Base-by-base conservation (phyloP, 148 eudicot genomes). In the Amaranthus hypochondriacus region DNA sequence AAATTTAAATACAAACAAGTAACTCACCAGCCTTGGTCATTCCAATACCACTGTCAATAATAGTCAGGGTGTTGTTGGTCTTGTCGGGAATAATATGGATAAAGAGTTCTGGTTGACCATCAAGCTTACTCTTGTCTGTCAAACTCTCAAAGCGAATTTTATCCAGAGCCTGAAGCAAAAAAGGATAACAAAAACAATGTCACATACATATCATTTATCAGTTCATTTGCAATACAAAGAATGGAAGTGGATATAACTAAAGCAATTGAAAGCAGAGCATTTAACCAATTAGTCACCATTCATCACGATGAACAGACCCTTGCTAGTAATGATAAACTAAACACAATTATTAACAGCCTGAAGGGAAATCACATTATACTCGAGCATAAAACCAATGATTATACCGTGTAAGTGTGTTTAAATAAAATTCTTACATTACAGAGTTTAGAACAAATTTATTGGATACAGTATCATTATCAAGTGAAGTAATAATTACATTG, bases 41-140 rank as follows among this genome's bases (percentile, higher is more conserved):
- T 48, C 96, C 96, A 53, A 90, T 76, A 71, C 96, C 96, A 79
- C 96, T 90, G 82, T 90, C 96, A 74, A 90, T 66, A 62, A 90
- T 86, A 6, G 96, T 57, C 71, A 90, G 55, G 58, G 92, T 81
- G 86, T 79, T 81, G 73, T 71, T 82, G 68, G 92, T 21, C 86
- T 88, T 88, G 82, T 90, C 92, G 2, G 96, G 96, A 13, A 88
- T 55, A 47, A 88, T 81, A 80, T 88, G 89, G 50, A 88, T 86
- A 73, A 88, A 88, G 49, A 88, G 88, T 78, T 88, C 89, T 4
- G 92, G 92, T 79, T 86, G 92, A 3, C 63, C 85, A 77, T 84
- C 92, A 0, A 88, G 88, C 84, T 86, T 86, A 86, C 88, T 84
- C 79, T 88, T 88, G 79, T 88, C 89, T 0, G 92, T 88, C 85